Evolutionary conservation across 345 rosid species (phyloP).

Genomic region (Dovyalis caffra): DNA sequence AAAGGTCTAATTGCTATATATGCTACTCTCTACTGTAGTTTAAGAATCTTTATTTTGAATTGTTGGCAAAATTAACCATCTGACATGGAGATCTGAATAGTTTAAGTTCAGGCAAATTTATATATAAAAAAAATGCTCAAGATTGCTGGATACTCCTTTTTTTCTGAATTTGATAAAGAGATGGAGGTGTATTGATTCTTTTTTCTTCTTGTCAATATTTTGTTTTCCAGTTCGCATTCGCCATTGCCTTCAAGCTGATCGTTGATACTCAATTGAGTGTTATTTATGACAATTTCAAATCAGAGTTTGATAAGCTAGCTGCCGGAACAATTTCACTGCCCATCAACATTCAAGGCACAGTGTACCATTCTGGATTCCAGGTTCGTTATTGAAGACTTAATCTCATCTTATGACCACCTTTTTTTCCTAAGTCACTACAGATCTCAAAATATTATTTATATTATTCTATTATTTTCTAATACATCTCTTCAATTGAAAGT

Average conservation of each 20-base stretch:
- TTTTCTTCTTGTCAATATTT: not conserved
- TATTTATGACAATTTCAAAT: constrained; percentile 1
- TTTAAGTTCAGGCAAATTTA: not conserved
- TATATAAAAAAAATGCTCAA: too few species aligned
- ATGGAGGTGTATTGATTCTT: not conserved
- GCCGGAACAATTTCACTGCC: constrained; percentile 11
- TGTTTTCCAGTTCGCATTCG: constrained; percentile 16
- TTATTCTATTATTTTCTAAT: too few species aligned
- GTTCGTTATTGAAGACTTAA: not conserved
- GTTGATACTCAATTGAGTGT: not conserved
- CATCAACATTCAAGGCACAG: constrained; percentile 24
- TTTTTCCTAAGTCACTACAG: too few species aligned
- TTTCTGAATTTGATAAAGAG: too few species aligned
- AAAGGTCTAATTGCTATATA: not conserved
- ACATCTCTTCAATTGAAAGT: too few species aligned
- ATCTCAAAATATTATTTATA: too few species aligned
- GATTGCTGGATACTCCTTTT: not conserved
- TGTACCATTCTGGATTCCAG: constrained; percentile 11
- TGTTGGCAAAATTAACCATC: not conserved
- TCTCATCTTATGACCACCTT: too few species aligned
- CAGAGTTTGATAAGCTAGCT: constrained; percentile 9
- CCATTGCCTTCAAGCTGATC: not conserved
- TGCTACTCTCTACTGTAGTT: not conserved
- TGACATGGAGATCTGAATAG: not conserved
- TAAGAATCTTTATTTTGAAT: not conserved